Evolutionary conservation across 2,329 filamentous ascomycete species (phyloP).

Genomic region (Decorospora gaudefroyi): DNA sequence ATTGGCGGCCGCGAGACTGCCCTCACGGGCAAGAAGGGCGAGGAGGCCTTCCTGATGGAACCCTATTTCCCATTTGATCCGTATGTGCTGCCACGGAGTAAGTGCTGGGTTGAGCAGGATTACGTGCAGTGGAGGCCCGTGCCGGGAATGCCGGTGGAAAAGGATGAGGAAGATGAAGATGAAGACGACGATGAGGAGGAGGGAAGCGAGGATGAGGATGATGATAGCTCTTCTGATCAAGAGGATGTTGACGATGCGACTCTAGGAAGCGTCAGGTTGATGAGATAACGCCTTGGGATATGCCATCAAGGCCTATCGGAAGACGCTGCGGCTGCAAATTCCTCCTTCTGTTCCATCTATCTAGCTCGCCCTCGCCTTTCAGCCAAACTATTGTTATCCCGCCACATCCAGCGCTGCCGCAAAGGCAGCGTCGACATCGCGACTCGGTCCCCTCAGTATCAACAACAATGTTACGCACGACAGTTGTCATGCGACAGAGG

Average conservation of each 20-base stretch:
- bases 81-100: slow-evolving; percentile 85
- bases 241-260: slow-evolving; percentile 3
- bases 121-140: slow-evolving; percentile 48
- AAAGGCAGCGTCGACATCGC: slow-evolving; percentile 2
- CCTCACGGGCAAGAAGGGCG: slow-evolving; percentile 62
- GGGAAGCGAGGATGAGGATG: slow-evolving; percentile 4
- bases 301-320: too few relatives aligned
- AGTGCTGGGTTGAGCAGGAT: slow-evolving; percentile 76
- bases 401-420: background rate
- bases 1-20: slow-evolving; percentile 60
- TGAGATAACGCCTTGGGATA: too few relatives aligned
- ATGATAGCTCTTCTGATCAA: slow-evolving; percentile 14
- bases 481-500: background rate
- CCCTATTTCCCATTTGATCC: slow-evolving; percentile 98
- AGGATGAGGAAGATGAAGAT: slow-evolving; percentile 51
- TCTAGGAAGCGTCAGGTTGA: background rate
- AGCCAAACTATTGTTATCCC: background rate
- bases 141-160: slow-evolving; percentile 50
- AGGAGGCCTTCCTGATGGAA: slow-evolving; percentile 82
- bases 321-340: too few relatives aligned
- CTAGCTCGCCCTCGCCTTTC: slow-evolving; percentile 1
- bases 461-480: background rate
- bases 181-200: slow-evolving; percentile 19
- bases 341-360: background rate
- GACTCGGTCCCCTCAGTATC: background rate